Percentiles rank a stretch among this genome's conserved stretches.
Conservation (phyloP, 495 filamentous ascomycete species). For the Tuber calosporum region DNA sequence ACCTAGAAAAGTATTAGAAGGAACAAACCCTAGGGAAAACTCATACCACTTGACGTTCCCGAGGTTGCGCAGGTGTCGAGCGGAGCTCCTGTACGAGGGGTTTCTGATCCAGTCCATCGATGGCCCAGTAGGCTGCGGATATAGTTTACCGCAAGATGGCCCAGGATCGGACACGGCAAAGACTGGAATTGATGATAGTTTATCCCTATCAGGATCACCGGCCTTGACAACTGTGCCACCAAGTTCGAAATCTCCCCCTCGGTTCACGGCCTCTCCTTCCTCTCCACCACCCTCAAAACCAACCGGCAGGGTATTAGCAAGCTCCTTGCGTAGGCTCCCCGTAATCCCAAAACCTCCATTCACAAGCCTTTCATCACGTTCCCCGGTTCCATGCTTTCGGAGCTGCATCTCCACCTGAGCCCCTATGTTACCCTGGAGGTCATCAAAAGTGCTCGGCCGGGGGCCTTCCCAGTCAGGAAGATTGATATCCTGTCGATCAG, state of each 20-base stretch:
- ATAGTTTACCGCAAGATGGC: background rate
- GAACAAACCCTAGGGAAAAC: background rate
- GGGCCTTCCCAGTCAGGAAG: background rate
- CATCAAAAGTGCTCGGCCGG: background rate
- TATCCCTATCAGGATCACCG: background rate
- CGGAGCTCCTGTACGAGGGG: constrained; percentile 8
- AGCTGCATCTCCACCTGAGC: background rate
- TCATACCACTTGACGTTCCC: constrained; percentile 37
- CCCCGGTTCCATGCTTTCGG: background rate
- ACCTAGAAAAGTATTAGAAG: constrained; percentile 18
- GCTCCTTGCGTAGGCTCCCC: background rate
- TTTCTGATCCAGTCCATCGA: constrained; percentile 29
- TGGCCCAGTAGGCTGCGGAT: constrained; percentile 5
- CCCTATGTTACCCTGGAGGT: background rate
- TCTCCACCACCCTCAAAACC: background rate
- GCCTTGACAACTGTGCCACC: background rate
- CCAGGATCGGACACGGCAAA: constrained; percentile 1
- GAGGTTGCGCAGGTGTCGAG: constrained; percentile 28
- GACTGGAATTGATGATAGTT: background rate
- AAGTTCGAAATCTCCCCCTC: background rate
- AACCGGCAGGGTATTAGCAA: background rate
- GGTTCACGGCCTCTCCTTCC: background rate
- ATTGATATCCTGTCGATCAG: background rate
- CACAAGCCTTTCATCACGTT: background rate
- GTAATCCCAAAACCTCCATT: background rate